Base-by-base conservation (phyloP, 176 grass and related monocot genomes). In the Lolium perenne region DNA sequence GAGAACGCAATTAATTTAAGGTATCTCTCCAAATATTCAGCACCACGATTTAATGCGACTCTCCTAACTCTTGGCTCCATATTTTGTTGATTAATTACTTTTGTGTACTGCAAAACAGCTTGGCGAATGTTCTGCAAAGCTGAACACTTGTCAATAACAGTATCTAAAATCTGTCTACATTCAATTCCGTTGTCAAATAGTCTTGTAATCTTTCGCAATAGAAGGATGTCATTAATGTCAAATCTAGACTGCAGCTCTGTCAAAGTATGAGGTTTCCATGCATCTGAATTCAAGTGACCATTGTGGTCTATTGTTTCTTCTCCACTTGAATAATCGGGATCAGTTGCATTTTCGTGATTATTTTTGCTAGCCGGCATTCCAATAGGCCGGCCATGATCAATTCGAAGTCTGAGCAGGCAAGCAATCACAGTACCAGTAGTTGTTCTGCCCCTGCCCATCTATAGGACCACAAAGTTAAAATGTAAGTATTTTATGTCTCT, bases 391-490 rank as follows among this genome's bases (percentile, higher is more conserved):
- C 94, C 97, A 89, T 92, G 70, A 90, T 96, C 92, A 60, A 95
- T 88, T 79, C 92, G 85, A 55, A 94, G 90, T 86, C 90, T 98
- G 51, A 98, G 84, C 21, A 98, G 86, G 74, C 97, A 98, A 76
- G 97, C 94, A 80, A 95, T 98, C 76, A 98, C 94, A 76, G 97
- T 98, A 35, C 97, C 97, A 62, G 94, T 96, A 80, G 94, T 98
- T 80, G 97, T 98, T 94, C 97, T 92, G 50, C 94, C 97, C 53
- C 91, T 93, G 45, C 97, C 97, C 97, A 98, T 96, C 97, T 98
- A 85, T 83, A 79, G 76, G 53, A 75, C 56, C 80, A 86, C 57
- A 89, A 82, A 80, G 9, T 81, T 17, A 76, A 87, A 26, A 77
- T 77, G 29, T 62, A 69, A 61, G n/a, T 56, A 71, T 86, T 70